Base-by-base conservation (phyloP, 352 stramenopile genomes). In the Phytophthora ohioensis region DNA sequence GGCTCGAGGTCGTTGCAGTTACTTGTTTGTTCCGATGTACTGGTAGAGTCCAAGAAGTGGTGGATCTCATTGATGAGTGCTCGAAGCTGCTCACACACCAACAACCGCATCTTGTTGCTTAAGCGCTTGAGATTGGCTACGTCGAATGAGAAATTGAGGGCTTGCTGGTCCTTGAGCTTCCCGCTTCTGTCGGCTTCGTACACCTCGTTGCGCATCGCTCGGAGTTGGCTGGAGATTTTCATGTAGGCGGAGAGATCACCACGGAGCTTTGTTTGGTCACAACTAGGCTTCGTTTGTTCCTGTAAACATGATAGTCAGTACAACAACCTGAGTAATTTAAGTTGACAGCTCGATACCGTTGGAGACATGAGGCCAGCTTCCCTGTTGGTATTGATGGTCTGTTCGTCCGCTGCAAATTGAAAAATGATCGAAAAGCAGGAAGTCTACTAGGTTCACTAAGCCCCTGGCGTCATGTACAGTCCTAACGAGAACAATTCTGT, bases 1-100 rank as follows among this genome's bases (percentile, higher is more conserved):
- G 13, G n/a, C 21, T 46, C 8, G 31, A 9, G 8, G 30, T 43
- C 3, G 13, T 38, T 38, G 49, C 34, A 21, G 35, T 32, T 45
- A 13, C 21, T 32, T 53, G 48, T 10, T 35, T 43, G 59, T 12
- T 30, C 12, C 4, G 47, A 31, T 45, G 60, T 27, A 11, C 6
- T 17, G 9, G 21, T 27, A 27, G 21, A 27, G 1, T 53, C n/a
- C 41, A 62, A 35, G 27, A 42, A 27, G 12, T 36, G 6, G 51
- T 36, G 41, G 32, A 62, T 62, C 60, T 56, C 60, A 17, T 58
- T 35, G 46, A 60, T 55, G 31, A 66, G 12, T 31, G 27, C 56
- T 47, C 64, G 64, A n/a, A 71, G 64, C 31, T 71, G 64, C 27
- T 66, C 47, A 32, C 64, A 71, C 15, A 71, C 39, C 2, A 39